These are phyloP conservation scores for Sisymbrium irio DNA, from an alignment of 345 rosid genomes.

Conservation along the genomic window DNA sequence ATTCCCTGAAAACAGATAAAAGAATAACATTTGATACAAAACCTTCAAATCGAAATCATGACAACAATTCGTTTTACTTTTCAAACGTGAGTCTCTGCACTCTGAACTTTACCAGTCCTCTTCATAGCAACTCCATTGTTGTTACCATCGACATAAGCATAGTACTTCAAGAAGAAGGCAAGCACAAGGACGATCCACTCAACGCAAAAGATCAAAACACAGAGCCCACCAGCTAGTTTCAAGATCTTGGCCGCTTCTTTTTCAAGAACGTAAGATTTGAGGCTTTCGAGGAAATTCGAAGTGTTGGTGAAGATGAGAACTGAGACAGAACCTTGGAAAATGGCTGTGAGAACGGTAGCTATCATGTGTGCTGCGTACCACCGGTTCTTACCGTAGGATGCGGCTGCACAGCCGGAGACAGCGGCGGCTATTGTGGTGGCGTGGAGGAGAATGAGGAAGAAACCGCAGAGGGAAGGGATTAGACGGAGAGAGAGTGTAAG, in stretches of 20 bases:
- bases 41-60: background rate
- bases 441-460: conserved; percentile 42
- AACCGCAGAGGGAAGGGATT: conserved; percentile 69
- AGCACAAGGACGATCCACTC: conserved; percentile 89
- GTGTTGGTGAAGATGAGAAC: conserved; percentile 76
- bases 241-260: conserved; percentile 77
- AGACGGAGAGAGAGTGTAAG: conserved; percentile 84
- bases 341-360: conserved; percentile 73
- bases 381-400: conserved; percentile 40
- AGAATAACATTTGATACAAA: conserved; percentile 17
- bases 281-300: conserved; percentile 51
- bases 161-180: conserved; percentile 86
- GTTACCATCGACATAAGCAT: conserved; percentile 51
- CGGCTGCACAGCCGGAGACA: conserved; percentile 65
- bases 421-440: conserved; percentile 60
- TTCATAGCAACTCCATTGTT: conserved; percentile 32
- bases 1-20: conserved; percentile 10
- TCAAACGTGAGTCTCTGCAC: conserved; percentile 72
- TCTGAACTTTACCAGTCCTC: conserved; percentile 68
- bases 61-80: background rate
- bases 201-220: conserved; percentile 65
- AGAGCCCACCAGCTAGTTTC: conserved; percentile 78
- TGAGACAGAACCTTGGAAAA: conserved; percentile 88
- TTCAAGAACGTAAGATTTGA: conserved; percentile 82
- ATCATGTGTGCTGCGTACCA: conserved; percentile 95